Evolutionary conservation across 2,329 filamentous ascomycete species (phyloP), one percentile per base, ranked within the genome.

Genomic region (Coleophoma crateriformis): DNA sequence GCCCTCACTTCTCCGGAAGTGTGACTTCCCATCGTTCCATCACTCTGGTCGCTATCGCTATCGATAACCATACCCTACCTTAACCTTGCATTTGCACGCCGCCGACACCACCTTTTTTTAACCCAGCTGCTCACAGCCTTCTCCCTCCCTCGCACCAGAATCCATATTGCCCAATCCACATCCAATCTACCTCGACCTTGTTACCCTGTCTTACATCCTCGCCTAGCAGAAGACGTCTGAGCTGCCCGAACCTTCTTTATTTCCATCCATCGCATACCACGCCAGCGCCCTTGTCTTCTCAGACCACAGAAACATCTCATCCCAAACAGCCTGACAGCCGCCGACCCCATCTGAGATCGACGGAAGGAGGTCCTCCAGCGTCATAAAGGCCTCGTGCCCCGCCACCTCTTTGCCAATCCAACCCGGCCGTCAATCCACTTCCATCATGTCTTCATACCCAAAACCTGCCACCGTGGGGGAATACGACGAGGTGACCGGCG

Each of bases 391-490:
- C 35, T 38, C 11, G 35, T 38, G 35, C 35, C 35, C 8, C 7
- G 35, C 15, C 14, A 7, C 35, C 32, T 35, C 45, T 46, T 38
- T 44, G 19, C 35, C 14, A 17, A 38, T 17, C 14, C 7, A 14
- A 13, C 4, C 27, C 35, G 12, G 35, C 11, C 35, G 35, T 38
- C 35, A 38, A 13, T 14, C 35, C 13, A 38, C 35, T 38, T 38
- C 19, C 35, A 38, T 17, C 11, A 38, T 38, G 35, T 6, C 35
- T 17, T 14, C 13, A 17, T n/a, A 13, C 13, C 13, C 15, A 38
- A 14, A 14, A 38, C 55, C 59, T n/a, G 58, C 57, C 33, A 62
- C 60, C 49, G 48, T 57, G 19, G 59, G 59, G 33, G 61, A 63
- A 27, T 47, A 54, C 46, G 61, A 61, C 39, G 61, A 62, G 45